These are phyloP conservation scores for Endocalyx cinctus DNA, from an alignment of 2,329 filamentous ascomycete genomes.

Conservation along the genomic window DNA sequence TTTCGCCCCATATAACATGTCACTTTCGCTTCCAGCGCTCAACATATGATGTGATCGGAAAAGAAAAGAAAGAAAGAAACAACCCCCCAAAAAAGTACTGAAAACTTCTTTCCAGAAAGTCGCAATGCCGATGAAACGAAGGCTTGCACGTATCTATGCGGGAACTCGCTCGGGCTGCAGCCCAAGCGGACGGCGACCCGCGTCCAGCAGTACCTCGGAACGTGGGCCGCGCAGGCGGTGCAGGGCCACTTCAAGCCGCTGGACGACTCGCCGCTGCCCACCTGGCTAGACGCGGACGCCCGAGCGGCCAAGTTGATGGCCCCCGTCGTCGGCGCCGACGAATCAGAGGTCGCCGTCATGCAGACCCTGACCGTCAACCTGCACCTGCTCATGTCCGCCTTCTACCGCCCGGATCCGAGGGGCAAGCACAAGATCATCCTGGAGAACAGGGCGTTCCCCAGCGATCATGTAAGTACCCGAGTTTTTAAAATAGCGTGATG, in stretches of 20 bases:
- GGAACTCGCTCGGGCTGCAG: conserved; percentile 75
- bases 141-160: conserved; percentile 65
- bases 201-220: conserved; percentile 63
- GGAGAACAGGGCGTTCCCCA: conserved; percentile 76
- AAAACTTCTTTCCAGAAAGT: no score
- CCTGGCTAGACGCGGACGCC: conserved; percentile 70
- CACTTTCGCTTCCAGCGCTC: conserved; percentile 2
- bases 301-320: conserved; percentile 62
- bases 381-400: conserved; percentile 72
- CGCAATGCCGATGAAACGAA: conserved; percentile 19
- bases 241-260: conserved; percentile 69
- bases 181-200: conserved; percentile 61
- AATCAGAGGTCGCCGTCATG: conserved; percentile 72
- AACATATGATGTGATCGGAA: no score
- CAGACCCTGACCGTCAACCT: conserved; percentile 74
- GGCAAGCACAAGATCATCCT: conserved; percentile 68
- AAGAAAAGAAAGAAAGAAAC: no score
- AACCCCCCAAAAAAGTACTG: no score
- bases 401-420: conserved; percentile 63
- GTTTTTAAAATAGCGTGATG: background rate
- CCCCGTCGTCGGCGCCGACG: conserved; percentile 64
- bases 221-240: conserved; percentile 74
- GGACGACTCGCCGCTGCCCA: conserved; percentile 54
- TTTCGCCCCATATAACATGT: background rate
- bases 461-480: conserved; percentile 61